These are phyloP conservation scores for Glebionis coronaria DNA, from an alignment of 129 eudicot genomes.

Conservation along the genomic window DNA sequence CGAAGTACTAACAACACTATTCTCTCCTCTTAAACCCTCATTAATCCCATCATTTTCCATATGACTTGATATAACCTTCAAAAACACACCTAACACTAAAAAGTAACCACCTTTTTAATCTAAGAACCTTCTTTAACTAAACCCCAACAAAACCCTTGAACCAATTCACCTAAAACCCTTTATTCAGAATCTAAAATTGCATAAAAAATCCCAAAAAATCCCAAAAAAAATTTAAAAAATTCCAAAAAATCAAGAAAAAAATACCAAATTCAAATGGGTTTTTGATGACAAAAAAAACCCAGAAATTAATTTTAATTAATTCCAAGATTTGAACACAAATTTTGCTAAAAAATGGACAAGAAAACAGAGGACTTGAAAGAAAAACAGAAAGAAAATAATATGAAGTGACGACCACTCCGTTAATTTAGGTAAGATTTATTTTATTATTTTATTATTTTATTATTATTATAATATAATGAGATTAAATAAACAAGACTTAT, in stretches of 20 bases:
- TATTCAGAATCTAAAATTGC: constrained; percentile 24
- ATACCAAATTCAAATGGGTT: neutral
- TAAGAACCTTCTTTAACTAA: constrained; percentile 11
- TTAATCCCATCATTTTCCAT: constrained; percentile 45
- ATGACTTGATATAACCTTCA: constrained; percentile 34
- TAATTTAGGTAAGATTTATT: constrained; percentile 24
- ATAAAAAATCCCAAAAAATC: neutral
- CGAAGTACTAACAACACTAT: constrained; percentile 31
- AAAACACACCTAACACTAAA: constrained; percentile 19
- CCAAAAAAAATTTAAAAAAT: neutral
- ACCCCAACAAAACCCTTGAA: constrained; percentile 31
- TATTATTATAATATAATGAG: too few species aligned
- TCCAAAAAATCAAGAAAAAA: neutral
- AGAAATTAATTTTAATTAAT: neutral
- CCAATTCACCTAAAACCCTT: constrained; percentile 21
- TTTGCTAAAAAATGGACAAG: neutral
- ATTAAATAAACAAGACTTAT: neutral
- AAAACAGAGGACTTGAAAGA: constrained; percentile 17
- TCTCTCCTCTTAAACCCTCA: constrained; percentile 19
- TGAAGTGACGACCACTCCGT: constrained; percentile 26
- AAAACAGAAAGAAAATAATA: constrained; percentile 8
- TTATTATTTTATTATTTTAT: too few species aligned
- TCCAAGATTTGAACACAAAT: constrained; percentile 10
- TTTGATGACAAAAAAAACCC: neutral
- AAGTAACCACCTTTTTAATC: neutral